Conservation (phyloP, 2,329 filamentous ascomycete genomes). For the Colletotrichum truncatum region DNA sequence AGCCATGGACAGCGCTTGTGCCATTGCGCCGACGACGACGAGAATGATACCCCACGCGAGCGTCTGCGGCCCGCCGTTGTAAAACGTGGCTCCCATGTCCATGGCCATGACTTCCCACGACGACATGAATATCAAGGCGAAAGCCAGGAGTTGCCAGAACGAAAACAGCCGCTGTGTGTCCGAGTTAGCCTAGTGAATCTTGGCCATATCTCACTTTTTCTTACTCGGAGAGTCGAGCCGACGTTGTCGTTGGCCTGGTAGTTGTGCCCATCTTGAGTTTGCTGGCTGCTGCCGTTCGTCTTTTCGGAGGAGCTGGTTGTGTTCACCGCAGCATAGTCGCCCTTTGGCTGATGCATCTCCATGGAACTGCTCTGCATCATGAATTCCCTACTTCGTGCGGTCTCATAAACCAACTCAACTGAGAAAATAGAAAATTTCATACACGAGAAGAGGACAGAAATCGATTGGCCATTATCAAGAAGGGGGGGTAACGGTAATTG, state of each 20-base stretch:
- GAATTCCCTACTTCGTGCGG: fast-evolving
- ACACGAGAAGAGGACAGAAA: neutral
- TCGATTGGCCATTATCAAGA: neutral
- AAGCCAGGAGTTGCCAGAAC: constrained; percentile 23
- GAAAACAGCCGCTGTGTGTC: constrained; percentile 16
- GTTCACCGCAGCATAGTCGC: constrained; percentile 17
- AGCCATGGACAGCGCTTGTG: constrained; percentile 31
- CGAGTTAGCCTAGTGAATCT: neutral
- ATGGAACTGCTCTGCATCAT: neutral
- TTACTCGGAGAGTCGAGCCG: constrained; percentile 8
- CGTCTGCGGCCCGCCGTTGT: constrained; percentile 26
- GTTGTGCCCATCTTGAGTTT: neutral
- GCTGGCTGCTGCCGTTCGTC: neutral
- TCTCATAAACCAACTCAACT: too few species aligned
- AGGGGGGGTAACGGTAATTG: neutral
- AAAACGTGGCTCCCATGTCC: constrained; percentile 26
- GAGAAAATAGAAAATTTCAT: fast-evolving
- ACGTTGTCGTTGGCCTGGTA: neutral
- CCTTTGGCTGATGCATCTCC: constrained; percentile 15
- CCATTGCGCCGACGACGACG: constrained; percentile 24
- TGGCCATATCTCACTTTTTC: too few species aligned
- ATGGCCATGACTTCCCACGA: constrained; percentile 29
- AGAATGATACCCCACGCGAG: constrained; percentile 25
- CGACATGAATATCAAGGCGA: constrained; percentile 27
- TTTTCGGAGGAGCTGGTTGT: constrained; percentile 18